Evolutionary conservation across 192 early-diverging fungal species (phyloP).

Genomic region (Borealophlyctis nickersoniae): DNA sequence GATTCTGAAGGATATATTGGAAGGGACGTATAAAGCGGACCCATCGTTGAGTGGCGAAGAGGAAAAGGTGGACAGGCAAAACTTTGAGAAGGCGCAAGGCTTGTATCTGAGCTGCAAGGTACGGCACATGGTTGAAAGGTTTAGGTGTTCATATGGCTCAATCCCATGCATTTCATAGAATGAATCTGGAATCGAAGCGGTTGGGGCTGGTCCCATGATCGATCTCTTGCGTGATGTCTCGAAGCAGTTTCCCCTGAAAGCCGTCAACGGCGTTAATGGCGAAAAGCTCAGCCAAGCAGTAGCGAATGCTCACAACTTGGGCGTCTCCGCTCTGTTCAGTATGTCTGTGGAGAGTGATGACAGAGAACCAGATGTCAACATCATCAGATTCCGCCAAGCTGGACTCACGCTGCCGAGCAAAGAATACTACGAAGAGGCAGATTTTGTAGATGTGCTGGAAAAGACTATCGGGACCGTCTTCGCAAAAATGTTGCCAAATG

Average conservation of each 20-base stretch:
- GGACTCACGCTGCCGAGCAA: conserved; percentile 64
- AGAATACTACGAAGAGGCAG: conserved; percentile 57
- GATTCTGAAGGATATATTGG: conserved; percentile 50
- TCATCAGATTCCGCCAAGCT: conserved; percentile 45
- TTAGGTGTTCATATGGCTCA: too few relatives aligned
- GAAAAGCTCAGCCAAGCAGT: conserved; percentile 7
- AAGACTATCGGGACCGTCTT: conserved; percentile 42
- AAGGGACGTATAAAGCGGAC: conserved; percentile 24
- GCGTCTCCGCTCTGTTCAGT: conserved; percentile 35
- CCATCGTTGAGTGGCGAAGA: conserved; percentile 15
- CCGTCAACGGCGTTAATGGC: background rate
- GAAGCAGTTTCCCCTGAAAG: conserved; percentile 7
- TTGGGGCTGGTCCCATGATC: background rate
- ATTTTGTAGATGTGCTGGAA: conserved; percentile 42
- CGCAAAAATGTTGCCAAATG: conserved; percentile 26
- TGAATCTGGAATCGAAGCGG: conserved; percentile 11
- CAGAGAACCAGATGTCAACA: conserved; percentile 54
- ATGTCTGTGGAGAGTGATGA: conserved; percentile 52
- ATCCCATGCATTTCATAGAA: too few relatives aligned
- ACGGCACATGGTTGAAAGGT: conserved; percentile 35
- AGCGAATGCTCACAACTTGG: background rate
- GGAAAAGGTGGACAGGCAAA: conserved; percentile 45
- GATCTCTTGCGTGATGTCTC: background rate
- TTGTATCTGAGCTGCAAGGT: conserved; percentile 57
- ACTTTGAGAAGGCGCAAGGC: conserved; percentile 53